Conservation (phyloP, 495 filamentous ascomycete genomes). For the Aspergillus ostianus region DNA sequence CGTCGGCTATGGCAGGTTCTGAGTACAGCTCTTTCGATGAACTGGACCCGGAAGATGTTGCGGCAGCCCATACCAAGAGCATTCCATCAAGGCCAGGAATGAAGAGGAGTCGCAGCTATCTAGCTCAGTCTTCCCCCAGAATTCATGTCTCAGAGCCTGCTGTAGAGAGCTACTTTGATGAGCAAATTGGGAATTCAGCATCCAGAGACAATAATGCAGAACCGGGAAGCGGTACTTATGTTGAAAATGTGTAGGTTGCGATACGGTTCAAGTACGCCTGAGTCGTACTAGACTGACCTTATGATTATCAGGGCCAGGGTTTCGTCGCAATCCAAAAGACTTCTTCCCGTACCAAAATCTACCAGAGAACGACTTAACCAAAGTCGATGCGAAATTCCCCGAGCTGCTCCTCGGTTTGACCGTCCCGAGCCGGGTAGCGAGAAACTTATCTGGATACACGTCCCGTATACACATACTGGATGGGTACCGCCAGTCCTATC, state of each 20-base stretch:
- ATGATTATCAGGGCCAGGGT: constrained; percentile 1
- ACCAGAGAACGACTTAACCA: constrained; percentile 29
- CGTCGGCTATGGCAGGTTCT: constrained; percentile 19
- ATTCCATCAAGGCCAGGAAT: constrained; percentile 23
- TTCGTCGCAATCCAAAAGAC: constrained; percentile 21
- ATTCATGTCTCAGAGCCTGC: constrained; percentile 36
- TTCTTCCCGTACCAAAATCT: constrained; percentile 28
- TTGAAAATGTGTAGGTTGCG: no score
- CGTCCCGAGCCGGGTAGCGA: constrained; percentile 40
- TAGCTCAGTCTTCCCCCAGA: constrained; percentile 24
- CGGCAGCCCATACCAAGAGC: constrained; percentile 5
- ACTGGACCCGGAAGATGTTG: not conserved
- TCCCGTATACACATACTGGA: constrained; percentile 63
- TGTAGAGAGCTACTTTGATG: constrained; percentile 25
- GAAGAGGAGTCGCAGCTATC: constrained; percentile 27
- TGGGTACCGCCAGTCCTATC: constrained; percentile 54
- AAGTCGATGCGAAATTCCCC: constrained; percentile 27
- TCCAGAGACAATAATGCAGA: constrained; percentile 3
- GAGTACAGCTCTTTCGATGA: no score
- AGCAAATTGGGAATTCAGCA: constrained; percentile 12
- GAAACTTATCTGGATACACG: constrained; percentile 64
- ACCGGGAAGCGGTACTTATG: no score
- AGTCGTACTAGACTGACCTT: not conserved
- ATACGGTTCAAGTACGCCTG: not conserved
- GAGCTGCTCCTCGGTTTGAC: constrained; percentile 36